Evolutionary conservation across 108 stramenopile genomes (phyloP), one percentile per base, ranked within the genome.

Genomic region (Cyclotella cryptica): DNA sequence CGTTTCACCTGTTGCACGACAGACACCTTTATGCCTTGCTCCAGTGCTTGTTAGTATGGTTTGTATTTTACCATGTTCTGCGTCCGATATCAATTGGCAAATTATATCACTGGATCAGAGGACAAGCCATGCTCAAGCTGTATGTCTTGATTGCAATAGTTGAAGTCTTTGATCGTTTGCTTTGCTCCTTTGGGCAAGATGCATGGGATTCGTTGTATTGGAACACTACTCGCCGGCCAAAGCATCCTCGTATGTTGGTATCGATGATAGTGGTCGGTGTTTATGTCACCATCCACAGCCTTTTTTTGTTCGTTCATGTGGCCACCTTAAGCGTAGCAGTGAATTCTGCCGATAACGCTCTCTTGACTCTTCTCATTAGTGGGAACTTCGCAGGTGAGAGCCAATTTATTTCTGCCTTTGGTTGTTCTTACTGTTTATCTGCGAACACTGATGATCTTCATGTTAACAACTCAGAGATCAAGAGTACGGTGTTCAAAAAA

Each of bases 81-180:
- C 82, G 85, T 58, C 90, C 88, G 9, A 88, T 97, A 24, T 93
- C 91, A 27, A 93, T 99, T 55, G 93, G 94, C 17, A 86, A 91
- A 13, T 85, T 98, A 0, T 99, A 99, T 78, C 99, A 99, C 86
- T 97, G 96, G 95, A 98, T 99, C 72, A 87, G 98, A 40, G 96
- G 96, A 19, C 98, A 98, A 77, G 90, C 92, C 51, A 97, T 97
- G 94, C 88, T 99, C 51, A 98, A 99, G 88, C 91, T 99, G 10
- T 99, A 99, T 80, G 94, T 98, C 43, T 70, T 98, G 26, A 95
- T 95, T 66, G 97, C 97, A 22, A 99, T 99, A 61, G 88, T 98
- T 43, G 99, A 99, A 79, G 93, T 98, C 28, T 96, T 98, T 68
- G 98, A 99, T 86, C 83, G 93, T 40, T 93, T 99, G 29, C 77